Evolutionary conservation across 2,329 filamentous ascomycete species (phyloP).

Genomic region (Akanthomyces lecanii): DNA sequence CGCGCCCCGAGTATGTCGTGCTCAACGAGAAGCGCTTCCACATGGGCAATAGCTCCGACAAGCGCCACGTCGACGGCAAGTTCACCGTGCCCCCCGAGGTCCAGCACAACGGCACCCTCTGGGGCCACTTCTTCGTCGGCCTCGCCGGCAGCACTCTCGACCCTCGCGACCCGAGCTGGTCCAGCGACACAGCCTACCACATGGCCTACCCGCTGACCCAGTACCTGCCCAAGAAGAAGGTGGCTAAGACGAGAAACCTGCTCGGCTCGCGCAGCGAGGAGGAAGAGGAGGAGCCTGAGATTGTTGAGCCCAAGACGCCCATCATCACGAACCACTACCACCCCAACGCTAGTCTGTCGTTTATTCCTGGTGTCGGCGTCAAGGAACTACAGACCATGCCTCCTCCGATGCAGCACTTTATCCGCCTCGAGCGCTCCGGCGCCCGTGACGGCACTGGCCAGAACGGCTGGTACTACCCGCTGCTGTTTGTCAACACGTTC

Average conservation of each 20-base stretch:
- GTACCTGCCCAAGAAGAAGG: conserved; percentile 87
- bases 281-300: conserved; percentile 49
- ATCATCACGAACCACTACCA: conserved; percentile 85
- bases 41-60: conserved; percentile 74
- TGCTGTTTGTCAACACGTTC: conserved; percentile 91
- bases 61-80: conserved; percentile 68
- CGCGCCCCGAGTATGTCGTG: conserved; percentile 65
- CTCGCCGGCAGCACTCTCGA: conserved; percentile 73
- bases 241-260: conserved; percentile 80
- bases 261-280: conserved; percentile 49
- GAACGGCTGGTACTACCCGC: conserved; percentile 89
- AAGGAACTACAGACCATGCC: conserved; percentile 63
- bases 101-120: conserved; percentile 89
- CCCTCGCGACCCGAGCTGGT: conserved; percentile 67
- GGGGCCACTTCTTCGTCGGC: conserved; percentile 88
- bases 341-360: conserved; percentile 84
- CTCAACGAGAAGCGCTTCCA: conserved; percentile 76
- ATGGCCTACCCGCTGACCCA: conserved; percentile 84
- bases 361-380: conserved; percentile 75
- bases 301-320: conserved; percentile 56
- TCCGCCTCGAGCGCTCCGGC: conserved; percentile 74
- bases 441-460: conserved; percentile 79
- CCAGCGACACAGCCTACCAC: conserved; percentile 71
- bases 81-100: conserved; percentile 75
- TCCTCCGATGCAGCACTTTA: conserved; percentile 70